Evolutionary conservation across 2,329 filamentous ascomycete species (phyloP).

Genomic region (Fusarium sp.): DNA sequence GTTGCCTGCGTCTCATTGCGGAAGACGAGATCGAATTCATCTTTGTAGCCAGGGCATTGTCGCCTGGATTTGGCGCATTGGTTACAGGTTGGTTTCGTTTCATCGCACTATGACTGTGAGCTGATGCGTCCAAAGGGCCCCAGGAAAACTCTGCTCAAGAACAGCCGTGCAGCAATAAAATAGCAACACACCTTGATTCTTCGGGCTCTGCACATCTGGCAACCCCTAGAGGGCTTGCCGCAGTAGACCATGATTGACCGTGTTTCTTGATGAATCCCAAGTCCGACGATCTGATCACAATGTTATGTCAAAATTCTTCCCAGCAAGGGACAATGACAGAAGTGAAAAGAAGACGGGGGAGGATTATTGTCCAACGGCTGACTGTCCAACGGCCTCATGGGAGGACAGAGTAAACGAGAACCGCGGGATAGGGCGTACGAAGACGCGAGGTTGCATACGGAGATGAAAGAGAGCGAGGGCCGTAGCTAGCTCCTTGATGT

Average conservation of each 20-base stretch:
- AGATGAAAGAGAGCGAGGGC: conserved; percentile 19
- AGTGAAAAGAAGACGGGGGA: conserved; percentile 1
- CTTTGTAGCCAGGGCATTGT: conserved; percentile 73
- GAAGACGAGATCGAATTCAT: conserved; percentile 77
- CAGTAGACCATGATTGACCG: conserved; percentile 67
- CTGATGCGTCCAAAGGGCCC: neutral
- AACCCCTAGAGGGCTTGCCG: conserved; percentile 73
- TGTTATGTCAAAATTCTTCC: neutral
- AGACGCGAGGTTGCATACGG: conserved; percentile 42
- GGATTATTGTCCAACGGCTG: conserved; percentile 13
- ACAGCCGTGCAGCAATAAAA: neutral
- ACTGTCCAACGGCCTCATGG: conserved; percentile 32
- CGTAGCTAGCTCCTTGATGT: conserved; percentile 18
- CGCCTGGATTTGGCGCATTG: conserved; percentile 72
- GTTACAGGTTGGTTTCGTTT: conserved; percentile 71
- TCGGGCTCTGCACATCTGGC: conserved; percentile 77
- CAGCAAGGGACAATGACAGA: conserved; percentile 3
- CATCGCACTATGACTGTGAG: conserved; percentile 65
- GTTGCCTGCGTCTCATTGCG: conserved; percentile 77
- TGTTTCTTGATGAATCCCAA: neutral
- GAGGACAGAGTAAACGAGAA: conserved; percentile 35
- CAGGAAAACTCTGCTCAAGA: neutral
- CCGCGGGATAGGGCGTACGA: conserved; percentile 36
- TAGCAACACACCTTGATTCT: conserved; percentile 71
- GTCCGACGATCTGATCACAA: neutral